Evolutionary conservation across 345 rosid species (phyloP), one percentile per base, ranked within the genome.

Genomic region (Ceriops tagal): DNA sequence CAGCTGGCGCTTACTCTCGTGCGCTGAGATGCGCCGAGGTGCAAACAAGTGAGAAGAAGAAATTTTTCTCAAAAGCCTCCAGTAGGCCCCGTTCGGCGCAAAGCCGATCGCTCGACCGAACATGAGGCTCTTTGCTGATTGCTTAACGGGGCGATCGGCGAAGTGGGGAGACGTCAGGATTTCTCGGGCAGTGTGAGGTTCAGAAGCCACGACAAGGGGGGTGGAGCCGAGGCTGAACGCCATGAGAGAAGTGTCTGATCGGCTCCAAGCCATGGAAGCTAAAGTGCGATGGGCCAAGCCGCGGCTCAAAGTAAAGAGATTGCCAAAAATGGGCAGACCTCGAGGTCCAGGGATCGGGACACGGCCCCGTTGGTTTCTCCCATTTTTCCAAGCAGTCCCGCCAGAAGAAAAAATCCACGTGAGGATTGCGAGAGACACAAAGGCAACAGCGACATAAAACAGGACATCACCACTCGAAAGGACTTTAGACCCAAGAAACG

Each of bases 31-130:
- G 24, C 24, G 24, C 24, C 24, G 24, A 0, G 97, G 97, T 21
- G 89, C 78, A 71, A 93, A 91, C 3, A 93, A 83, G 58, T 89
- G 97, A n/a, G 93, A 69, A 15, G 97, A 71, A 3, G 98, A 93
- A 27, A 93, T 87, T 22, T 79, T 82, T 64, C 97, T 75, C 24
- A 93, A 57, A 5, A 87, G 84, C 21, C 98, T 84, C 98, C 98
- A 93, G 80, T 93, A 88, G 4, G 84, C 64, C 1, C 98, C 98
- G 68, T 83, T 86, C 4, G 97, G 97, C 3, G 98, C 96, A 46
- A 93, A 93, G 34, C 98, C 98, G 31, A 93, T 93, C 71, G 98
- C 98, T 31, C 93, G 85, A 70, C 82, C 70, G 76, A 93, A 93
- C 96, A 93, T 86, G 61, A 93, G 86, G 57, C 87, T 79, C 53